These are phyloP conservation scores for Fraxinus xanthoxyloides DNA, from an alignment of 305 asterid genomes.

Conservation along the genomic window DNA sequence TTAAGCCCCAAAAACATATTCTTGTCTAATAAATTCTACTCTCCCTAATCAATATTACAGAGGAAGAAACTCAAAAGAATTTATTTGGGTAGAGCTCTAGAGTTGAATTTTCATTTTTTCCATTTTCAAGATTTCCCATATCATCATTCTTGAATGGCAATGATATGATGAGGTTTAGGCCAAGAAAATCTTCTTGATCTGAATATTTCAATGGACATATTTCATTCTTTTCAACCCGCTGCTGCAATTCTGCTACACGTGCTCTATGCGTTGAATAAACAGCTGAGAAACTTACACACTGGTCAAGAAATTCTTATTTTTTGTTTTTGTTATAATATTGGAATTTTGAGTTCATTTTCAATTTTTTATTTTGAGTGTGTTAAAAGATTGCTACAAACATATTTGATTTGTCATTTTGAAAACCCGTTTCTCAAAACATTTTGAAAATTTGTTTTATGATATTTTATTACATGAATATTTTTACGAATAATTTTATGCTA, in stretches of 20 bases:
- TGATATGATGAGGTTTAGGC: slow-evolving; percentile 16
- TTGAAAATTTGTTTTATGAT: too few species aligned
- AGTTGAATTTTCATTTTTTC: slow-evolving; percentile 22
- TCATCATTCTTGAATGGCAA: slow-evolving; percentile 19
- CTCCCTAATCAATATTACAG: slow-evolving; percentile 12
- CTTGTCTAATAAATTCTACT: background rate
- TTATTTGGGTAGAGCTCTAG: slow-evolving; percentile 46
- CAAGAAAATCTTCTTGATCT: slow-evolving; percentile 27
- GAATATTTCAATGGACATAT: slow-evolving; percentile 22
- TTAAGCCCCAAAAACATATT: background rate
- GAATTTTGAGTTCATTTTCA: too few species aligned
- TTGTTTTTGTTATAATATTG: too few species aligned
- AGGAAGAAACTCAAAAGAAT: slow-evolving; percentile 48
- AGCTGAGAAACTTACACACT: slow-evolving; percentile 18
- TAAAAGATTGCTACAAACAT: too few species aligned
- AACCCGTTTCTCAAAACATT: too few species aligned
- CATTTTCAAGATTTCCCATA: slow-evolving; percentile 9
- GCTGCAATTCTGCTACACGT: slow-evolving; percentile 20
- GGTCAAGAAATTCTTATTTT: slow-evolving; percentile 35
- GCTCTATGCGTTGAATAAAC: too few species aligned
- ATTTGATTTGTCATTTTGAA: too few species aligned
- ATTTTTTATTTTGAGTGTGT: too few species aligned
- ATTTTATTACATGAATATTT: too few species aligned
- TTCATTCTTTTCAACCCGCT: slow-evolving; percentile 17
- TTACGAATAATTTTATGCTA: too few species aligned